Percentiles rank a stretch among this genome's conserved stretches.
Conservation (phyloP, 2,329 filamentous ascomycete genomes). For the Clonostachys byssicola region DNA sequence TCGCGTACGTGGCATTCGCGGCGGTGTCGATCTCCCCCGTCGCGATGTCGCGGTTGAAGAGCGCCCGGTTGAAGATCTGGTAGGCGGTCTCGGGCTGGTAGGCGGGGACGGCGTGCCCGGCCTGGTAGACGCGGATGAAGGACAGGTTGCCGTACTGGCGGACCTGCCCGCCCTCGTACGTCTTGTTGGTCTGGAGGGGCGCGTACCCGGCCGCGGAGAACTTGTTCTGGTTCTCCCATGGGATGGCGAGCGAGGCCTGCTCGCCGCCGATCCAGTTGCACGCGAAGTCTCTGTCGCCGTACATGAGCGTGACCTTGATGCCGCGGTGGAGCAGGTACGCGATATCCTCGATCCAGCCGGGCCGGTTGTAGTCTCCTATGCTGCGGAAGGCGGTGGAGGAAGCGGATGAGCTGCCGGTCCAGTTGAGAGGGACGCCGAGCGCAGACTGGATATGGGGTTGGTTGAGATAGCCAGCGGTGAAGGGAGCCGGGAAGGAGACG, state of each 20-base stretch:
- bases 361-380: constrained; percentile 11
- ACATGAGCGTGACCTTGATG: constrained; percentile 63
- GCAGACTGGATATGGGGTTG: constrained; percentile 4
- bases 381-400: constrained; percentile 4
- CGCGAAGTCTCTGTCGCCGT: constrained; percentile 60
- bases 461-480: constrained; percentile 8
- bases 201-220: constrained; percentile 57
- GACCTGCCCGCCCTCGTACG: constrained; percentile 58
- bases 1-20: constrained; percentile 7
- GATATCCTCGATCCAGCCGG: constrained; percentile 26
- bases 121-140: constrained; percentile 53
- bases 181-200: constrained; percentile 53
- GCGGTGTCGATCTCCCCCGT: constrained; percentile 12
- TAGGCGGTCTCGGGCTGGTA: constrained; percentile 57
- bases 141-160: constrained; percentile 64
- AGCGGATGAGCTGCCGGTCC: constrained; percentile 5
- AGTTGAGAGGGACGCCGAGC: constrained; percentile 5
- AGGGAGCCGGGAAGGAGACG: constrained; percentile 8
- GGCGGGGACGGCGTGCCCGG: constrained; percentile 51
- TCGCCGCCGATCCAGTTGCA: constrained; percentile 70
- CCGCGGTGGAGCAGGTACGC: constrained; percentile 54
- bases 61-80: constrained; percentile 55
- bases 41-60: constrained; percentile 11
- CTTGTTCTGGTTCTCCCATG: constrained; percentile 28
- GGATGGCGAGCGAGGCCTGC: constrained; percentile 37